These are phyloP conservation scores for Panaeolus papilionaceus DNA, from an alignment of 768 basidiomycete species.

Conservation along the genomic window DNA sequence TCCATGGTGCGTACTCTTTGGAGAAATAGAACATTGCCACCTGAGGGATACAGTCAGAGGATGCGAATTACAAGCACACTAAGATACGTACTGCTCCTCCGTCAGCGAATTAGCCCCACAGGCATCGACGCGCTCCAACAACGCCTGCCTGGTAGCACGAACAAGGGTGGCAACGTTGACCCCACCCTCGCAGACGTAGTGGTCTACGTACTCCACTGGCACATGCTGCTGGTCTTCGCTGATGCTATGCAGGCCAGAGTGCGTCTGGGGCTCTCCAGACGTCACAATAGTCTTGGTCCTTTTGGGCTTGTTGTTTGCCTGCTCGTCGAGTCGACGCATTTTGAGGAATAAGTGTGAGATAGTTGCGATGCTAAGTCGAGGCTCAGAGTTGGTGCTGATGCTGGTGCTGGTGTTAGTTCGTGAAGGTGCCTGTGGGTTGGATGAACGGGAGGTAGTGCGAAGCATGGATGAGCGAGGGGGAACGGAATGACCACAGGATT, in stretches of 20 bases:
- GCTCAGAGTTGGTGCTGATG: slow-evolving; percentile 3
- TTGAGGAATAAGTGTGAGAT: slow-evolving; percentile 64
- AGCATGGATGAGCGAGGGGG: background rate
- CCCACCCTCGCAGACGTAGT: slow-evolving; percentile 64
- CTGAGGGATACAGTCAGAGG: slow-evolving; percentile 39
- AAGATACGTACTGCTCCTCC: slow-evolving; percentile 67
- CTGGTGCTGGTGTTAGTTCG: background rate
- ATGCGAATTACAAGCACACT: slow-evolving; percentile 19
- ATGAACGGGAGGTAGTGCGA: slow-evolving; percentile 1
- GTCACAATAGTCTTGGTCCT: slow-evolving; percentile 38
- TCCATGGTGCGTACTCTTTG: slow-evolving; percentile 45
- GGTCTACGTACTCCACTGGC: slow-evolving; percentile 42
- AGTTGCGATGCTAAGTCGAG: slow-evolving; percentile 39
- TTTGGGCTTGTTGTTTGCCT: slow-evolving; percentile 28
- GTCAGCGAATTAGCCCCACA: slow-evolving; percentile 67
- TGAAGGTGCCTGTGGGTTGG: background rate
- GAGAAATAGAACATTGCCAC: slow-evolving; percentile 69
- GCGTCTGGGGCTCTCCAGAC: slow-evolving; percentile 49
- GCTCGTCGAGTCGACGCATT: slow-evolving; percentile 46
- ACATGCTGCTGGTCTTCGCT: slow-evolving; percentile 30
- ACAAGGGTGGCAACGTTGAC: slow-evolving; percentile 67
- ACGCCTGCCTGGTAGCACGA: slow-evolving; percentile 54
- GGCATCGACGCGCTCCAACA: slow-evolving; percentile 55
- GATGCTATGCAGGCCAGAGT: slow-evolving; percentile 37
- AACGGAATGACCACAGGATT: background rate